Percentiles rank a stretch among this genome's conserved stretches.
Conservation (phyloP, 1,284 basidiomycete genomes). For the Puccinia triticina region DNA sequence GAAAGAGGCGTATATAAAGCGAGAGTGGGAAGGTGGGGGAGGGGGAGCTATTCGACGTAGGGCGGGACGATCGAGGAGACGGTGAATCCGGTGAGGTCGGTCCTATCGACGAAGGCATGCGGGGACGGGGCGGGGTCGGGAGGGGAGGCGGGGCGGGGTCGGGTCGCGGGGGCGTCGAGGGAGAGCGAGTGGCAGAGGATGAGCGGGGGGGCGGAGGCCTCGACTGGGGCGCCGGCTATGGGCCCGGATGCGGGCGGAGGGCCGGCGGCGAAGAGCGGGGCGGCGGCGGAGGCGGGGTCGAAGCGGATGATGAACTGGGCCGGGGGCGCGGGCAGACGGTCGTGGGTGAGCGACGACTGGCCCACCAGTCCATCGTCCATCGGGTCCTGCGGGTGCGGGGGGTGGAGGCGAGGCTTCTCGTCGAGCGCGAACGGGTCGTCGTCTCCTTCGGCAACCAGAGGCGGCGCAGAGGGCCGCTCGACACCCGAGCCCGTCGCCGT, state of each 20-base stretch:
- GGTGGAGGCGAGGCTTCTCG: background rate
- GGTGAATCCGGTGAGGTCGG: background rate
- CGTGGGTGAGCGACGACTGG: background rate
- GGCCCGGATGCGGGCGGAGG: no score
- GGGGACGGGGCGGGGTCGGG: no score
- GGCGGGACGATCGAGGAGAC: background rate
- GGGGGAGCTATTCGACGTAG: background rate
- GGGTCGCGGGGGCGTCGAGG: no score
- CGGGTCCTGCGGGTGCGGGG: no score
- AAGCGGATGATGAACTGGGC: slow-evolving; percentile 35
- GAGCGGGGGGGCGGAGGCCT: background rate
- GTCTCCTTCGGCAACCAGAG: background rate
- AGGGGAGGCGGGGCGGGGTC: no score
- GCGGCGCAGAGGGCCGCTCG: slow-evolving; percentile 6
- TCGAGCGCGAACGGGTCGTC: background rate
- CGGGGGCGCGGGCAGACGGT: slow-evolving; percentile 8
- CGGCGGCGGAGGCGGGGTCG: background rate
- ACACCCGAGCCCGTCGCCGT: background rate
- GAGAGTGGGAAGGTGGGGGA: background rate
- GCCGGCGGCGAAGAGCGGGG: no score
- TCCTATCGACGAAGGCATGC: no score
- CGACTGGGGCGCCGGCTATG: no score
- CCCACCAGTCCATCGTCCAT: background rate
- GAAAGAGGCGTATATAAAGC: no score
- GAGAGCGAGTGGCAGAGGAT: background rate